Evolutionary conservation across 345 rosid genomes (phyloP).

Genomic region (Schrenkiella parvula): DNA sequence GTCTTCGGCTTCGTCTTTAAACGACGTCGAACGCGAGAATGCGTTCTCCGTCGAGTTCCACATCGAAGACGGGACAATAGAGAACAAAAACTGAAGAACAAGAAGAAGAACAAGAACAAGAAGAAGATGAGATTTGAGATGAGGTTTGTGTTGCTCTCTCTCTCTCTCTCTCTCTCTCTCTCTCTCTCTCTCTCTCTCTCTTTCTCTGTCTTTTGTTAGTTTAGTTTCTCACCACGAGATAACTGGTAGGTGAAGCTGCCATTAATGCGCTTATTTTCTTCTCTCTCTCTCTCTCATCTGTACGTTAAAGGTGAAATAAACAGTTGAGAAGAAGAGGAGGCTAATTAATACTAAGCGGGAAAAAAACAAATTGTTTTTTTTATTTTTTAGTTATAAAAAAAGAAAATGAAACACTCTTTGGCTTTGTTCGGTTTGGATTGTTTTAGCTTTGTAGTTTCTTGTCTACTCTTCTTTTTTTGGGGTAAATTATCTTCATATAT

Average conservation of each 20-base stretch:
- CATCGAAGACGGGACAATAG: too few relatives aligned
- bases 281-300: neutral
- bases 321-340: slow-evolving; percentile 32
- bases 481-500: too few relatives aligned
- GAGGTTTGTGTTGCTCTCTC: neutral
- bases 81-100: too few relatives aligned
- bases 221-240: slow-evolving; percentile 25
- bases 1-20: slow-evolving; percentile 50
- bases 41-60: slow-evolving; percentile 84
- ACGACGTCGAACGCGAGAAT: slow-evolving; percentile 66
- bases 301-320: slow-evolving; percentile 24
- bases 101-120: neutral
- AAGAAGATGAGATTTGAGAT: neutral
- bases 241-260: slow-evolving; percentile 30
- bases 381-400: neutral
- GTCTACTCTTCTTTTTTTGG: too few relatives aligned
- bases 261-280: slow-evolving; percentile 19
- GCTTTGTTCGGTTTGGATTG: too few relatives aligned
- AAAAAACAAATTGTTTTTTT: neutral
- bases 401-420: neutral
- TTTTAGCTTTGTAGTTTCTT: too few relatives aligned
- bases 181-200: neutral
- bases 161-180: neutral
- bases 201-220: neutral
- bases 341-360: slow-evolving; percentile 35